Evolutionary conservation across 2,329 filamentous ascomycete genomes (phyloP), one percentile per base, ranked within the genome.

Genomic region (Aspergillus sp.): DNA sequence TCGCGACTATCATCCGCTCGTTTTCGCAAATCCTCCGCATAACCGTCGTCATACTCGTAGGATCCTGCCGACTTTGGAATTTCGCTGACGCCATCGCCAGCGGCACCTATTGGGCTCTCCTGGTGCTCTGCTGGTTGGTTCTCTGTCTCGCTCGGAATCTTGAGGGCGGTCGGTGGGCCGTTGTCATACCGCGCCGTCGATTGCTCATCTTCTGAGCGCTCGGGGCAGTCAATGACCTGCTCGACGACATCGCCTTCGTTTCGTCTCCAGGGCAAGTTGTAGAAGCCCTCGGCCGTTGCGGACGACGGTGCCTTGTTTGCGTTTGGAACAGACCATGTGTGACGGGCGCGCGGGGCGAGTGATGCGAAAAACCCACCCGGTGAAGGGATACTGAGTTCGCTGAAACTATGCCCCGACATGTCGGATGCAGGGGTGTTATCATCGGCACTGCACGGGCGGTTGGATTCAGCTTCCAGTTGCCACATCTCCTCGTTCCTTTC

Each of bases 301-400:
- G 89, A 94, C 0, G 85, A 89, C 1, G 86, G 86, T 5, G 74
- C 69, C 8, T 72, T 69, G 13, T 70, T 68, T 44, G 59, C 64
- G 16, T 64, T 63, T 8, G 71, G 68, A 38, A 80, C 64, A 49
- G 85, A 78, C 89, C 89, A 96, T 8, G 88, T 91, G 50, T 80
- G 78, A 32, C 86, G 77, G 24, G 80, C 78, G 33, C 76, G 74
- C 3, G 80, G 75, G 24, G 82, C 84, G 16, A 95, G 72, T 0
- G 82, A 86, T 2, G 84, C 84, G 60, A 95, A 95, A 68, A 95
- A 95, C 1, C 82, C 86, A 15, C 85, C 82, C 0, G 89, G 89
- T 0, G 89, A 95, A 4, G 88, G 89, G 20, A 96, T 86, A 15
- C 88, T 88, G 13, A 95, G 72, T 37, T 75, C 78, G 13, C 83